Conservation (phyloP, 169 alveolate genomes). For the Condylostoma magnum region DNA sequence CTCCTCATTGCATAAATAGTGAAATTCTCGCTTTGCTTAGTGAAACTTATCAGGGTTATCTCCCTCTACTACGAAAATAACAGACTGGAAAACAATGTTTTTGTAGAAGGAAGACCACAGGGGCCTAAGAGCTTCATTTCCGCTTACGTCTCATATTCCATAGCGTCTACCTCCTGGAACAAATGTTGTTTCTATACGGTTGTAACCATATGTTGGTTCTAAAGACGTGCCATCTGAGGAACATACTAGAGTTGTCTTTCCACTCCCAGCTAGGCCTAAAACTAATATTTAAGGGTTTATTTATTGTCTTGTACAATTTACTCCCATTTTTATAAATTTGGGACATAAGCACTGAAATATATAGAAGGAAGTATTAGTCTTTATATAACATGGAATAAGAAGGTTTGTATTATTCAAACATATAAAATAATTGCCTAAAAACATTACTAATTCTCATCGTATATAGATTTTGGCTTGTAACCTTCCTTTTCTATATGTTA, state of each 20-base stretch:
- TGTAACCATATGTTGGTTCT: conserved; percentile 28
- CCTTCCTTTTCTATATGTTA: no score
- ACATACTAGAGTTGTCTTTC: conserved; percentile 6
- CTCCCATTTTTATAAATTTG: no score
- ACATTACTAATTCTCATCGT: no score
- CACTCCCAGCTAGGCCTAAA: conserved; percentile 27
- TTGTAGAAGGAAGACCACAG: conserved; percentile 21
- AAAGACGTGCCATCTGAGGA: background rate
- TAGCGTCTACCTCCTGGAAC: background rate
- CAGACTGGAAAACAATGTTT: conserved; percentile 16
- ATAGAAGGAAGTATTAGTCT: no score
- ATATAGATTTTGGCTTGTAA: no score
- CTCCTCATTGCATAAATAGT: conserved; percentile 20
- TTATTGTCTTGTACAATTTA: background rate
- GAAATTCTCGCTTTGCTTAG: conserved; percentile 11
- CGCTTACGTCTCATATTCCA: conserved; percentile 26
- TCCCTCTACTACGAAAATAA: conserved; percentile 27
- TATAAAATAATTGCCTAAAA: no score
- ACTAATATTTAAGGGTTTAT: conserved; percentile 19
- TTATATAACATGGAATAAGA: no score
- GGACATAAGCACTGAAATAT: no score
- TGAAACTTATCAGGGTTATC: background rate
- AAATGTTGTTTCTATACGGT: background rate
- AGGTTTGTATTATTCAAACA: no score
- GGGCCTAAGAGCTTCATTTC: conserved; percentile 19